Percentiles rank a stretch among this genome's conserved stretches.
Evolutionary conservation across 306 rosid species (phyloP).

Genomic region (Pueraria montana): DNA sequence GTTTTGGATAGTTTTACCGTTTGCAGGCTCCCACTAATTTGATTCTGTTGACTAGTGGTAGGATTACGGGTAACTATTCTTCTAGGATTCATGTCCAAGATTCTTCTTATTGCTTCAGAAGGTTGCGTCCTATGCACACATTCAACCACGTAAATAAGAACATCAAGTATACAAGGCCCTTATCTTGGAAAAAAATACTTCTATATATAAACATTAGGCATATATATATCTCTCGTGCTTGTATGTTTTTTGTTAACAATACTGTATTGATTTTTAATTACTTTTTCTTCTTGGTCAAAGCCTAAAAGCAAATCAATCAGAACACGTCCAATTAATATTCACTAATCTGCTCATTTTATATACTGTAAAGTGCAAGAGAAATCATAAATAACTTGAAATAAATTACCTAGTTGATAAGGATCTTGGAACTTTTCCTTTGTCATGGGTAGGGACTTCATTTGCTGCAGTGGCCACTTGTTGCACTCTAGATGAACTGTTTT

Average conservation of each 20-base stretch:
- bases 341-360: background rate
- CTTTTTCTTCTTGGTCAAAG: too few species aligned
- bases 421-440: background rate
- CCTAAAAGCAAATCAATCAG: background rate
- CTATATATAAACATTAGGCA: too few species aligned
- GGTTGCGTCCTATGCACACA: background rate
- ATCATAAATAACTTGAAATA: background rate
- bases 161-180: background rate
- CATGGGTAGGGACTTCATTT: background rate
- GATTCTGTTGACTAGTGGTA: too few species aligned
- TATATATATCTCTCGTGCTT: background rate
- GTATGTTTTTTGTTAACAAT: too few species aligned
- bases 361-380: background rate
- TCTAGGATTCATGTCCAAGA: background rate
- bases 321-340: background rate
- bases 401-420: constrained; percentile 30
- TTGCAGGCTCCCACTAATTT: too few species aligned
- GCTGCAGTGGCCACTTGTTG: background rate
- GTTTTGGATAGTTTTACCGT: background rate
- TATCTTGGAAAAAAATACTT: background rate
- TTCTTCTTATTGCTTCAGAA: background rate
- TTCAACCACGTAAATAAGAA: background rate
- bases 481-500: background rate
- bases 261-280: too few species aligned
- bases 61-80: background rate